These are phyloP conservation scores for Nothophaeocryptopus gaeumannii DNA, from an alignment of 2,329 filamentous ascomycete species.

Conservation along the genomic window DNA sequence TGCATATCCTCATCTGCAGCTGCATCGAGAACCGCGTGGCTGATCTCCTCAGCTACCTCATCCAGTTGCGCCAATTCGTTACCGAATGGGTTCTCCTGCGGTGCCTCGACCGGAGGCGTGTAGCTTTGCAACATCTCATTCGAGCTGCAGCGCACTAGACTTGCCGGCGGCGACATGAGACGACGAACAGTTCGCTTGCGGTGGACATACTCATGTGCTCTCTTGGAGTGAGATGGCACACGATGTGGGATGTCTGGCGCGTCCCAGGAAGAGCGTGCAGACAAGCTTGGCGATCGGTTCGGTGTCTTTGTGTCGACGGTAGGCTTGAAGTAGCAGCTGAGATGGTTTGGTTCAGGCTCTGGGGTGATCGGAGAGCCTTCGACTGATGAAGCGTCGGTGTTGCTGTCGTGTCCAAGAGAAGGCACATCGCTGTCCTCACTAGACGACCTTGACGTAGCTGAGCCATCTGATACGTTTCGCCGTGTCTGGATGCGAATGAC, in stretches of 20 bases:
- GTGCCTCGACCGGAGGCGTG: constrained; percentile 38
- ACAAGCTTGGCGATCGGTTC: constrained; percentile 58
- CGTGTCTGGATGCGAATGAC: constrained; percentile 23
- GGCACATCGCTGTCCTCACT: constrained; percentile 71
- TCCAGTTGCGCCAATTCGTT: constrained; percentile 88
- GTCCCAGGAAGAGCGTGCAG: constrained; percentile 44
- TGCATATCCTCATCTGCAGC: constrained; percentile 71
- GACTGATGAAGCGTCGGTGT: constrained; percentile 62
- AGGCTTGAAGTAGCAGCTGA: constrained; percentile 57
- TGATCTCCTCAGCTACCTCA: constrained; percentile 87
- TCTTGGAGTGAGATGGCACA: constrained; percentile 84
- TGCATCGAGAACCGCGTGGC: constrained; percentile 56
- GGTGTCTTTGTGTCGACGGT: constrained; percentile 38
- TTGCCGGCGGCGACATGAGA: constrained; percentile 44
- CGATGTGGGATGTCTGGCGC: constrained; percentile 72
- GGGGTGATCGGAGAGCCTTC: constrained; percentile 42
- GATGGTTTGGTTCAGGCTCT: constrained; percentile 54
- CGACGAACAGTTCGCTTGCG: constrained; percentile 61
- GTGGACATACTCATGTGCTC: constrained; percentile 72
- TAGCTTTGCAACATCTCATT: constrained; percentile 41
- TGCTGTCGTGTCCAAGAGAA: constrained; percentile 53
- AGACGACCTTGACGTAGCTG: constrained; percentile 48
- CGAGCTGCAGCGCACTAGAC: constrained; percentile 52
- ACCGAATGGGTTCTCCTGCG: constrained; percentile 69
- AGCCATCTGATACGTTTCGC: constrained; percentile 25